phyloP scores from a whole-genome alignment of 495 filamentous ascomycete species.

The Hypoxylon lenormandii region DNA sequence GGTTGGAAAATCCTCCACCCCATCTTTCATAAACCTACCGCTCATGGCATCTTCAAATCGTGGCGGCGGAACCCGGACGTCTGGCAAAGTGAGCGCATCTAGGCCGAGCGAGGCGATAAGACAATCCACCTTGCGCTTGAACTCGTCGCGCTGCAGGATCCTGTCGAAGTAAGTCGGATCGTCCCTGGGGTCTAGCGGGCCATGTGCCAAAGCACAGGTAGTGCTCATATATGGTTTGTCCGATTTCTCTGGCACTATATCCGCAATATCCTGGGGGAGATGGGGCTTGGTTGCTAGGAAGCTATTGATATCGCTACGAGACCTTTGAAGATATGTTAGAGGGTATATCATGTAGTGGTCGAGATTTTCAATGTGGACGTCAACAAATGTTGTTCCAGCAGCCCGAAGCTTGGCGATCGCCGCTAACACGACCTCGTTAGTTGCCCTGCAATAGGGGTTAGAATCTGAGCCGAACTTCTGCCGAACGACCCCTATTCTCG shows the following conservation, averaged over 20 bases:
- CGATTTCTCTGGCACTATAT: conserved; percentile 30
- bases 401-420: conserved; percentile 39
- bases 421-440: conserved; percentile 42
- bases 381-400: conserved; percentile 44
- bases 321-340: conserved; percentile 42
- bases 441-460: conserved; percentile 36
- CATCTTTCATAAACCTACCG: conserved; percentile 33
- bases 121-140: conserved; percentile 44
- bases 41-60: conserved; percentile 37
- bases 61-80: conserved; percentile 45
- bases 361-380: conserved; percentile 51
- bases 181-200: conserved; percentile 33
- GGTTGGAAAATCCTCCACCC: conserved; percentile 42
- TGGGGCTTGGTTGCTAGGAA: conserved; percentile 49
- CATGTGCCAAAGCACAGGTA: conserved; percentile 34
- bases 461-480: conserved; percentile 50
- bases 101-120: conserved; percentile 43
- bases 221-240: conserved; percentile 32
- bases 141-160: conserved; percentile 33
- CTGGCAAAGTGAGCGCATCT: conserved; percentile 46
- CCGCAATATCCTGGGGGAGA: conserved; percentile 35
- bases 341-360: conserved; percentile 47
- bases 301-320: conserved; percentile 53
- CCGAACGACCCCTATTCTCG: conserved; percentile 46
- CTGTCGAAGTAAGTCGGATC: conserved; percentile 43